Conservation (phyloP, 371 early-diverging fungal species). For the Catenaria anguillulae region DNA sequence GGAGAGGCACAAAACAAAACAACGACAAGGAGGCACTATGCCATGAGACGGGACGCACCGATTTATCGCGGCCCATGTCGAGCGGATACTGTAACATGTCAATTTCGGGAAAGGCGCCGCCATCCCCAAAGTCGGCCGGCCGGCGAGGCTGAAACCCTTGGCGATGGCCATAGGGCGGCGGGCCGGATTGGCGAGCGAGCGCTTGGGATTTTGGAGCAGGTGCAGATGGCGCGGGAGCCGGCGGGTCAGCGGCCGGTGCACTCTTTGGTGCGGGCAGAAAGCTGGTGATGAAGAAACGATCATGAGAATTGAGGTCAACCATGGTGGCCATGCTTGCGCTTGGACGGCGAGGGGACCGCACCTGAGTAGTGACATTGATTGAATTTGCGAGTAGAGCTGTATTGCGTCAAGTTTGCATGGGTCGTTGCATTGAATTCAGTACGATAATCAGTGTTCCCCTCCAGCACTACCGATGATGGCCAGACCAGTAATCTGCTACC, state of each 20-base stretch:
- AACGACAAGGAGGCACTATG: not conserved
- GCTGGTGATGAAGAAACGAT: not conserved
- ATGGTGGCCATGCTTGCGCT: too few relatives aligned
- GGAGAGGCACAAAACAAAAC: not conserved
- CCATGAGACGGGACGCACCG: not conserved
- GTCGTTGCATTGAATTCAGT: too few relatives aligned
- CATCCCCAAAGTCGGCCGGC: conserved; percentile 84
- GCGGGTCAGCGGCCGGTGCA: not conserved
- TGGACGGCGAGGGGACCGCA: too few relatives aligned
- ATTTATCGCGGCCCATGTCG: conserved; percentile 68
- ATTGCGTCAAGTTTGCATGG: too few relatives aligned
- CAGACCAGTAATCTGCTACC: too few relatives aligned
- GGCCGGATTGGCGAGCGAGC: conserved; percentile 14
- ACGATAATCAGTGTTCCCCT: too few relatives aligned
- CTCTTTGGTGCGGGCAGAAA: not conserved
- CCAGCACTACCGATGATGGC: too few relatives aligned
- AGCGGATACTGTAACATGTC: conserved; percentile 79
- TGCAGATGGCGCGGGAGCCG: not conserved
- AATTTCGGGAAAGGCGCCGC: conserved; percentile 92
- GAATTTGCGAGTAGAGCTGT: too few relatives aligned
- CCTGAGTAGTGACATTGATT: too few relatives aligned
- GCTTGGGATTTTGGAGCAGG: not conserved
- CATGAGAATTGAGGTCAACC: too few relatives aligned
- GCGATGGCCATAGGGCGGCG: conserved; percentile 69
- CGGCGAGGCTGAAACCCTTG: conserved; percentile 58